phyloP scores from a whole-genome alignment of 257 asterid species.

The Petunia secreta region DNA sequence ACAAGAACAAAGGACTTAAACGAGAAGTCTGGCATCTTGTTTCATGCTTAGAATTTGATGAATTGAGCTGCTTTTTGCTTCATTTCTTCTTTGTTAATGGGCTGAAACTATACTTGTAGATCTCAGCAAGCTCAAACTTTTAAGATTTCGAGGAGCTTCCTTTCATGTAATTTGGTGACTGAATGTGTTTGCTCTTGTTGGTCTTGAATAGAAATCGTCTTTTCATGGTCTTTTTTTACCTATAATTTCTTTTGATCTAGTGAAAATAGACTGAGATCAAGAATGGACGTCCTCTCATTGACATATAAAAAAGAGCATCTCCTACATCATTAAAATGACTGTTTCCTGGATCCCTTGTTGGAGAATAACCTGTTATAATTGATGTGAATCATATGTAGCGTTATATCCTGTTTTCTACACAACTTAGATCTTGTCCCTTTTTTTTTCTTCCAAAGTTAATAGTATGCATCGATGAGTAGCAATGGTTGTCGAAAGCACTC shows the following conservation, averaged over 20 bases:
- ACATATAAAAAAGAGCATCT: background rate
- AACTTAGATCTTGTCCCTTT: background rate
- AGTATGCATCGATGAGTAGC: too few relatives aligned
- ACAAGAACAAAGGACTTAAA: background rate
- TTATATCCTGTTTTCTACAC: background rate
- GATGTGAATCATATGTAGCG: background rate
- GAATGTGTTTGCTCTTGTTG: background rate
- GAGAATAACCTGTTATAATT: background rate
- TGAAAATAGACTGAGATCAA: slow-evolving; percentile 1
- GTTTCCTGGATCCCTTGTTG: background rate
- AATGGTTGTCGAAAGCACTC: too few relatives aligned
- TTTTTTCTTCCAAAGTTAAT: background rate
- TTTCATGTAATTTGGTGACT: background rate
- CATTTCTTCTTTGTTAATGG: background rate
- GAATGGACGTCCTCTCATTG: background rate
- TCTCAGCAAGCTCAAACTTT: background rate
- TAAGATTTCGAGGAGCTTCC: background rate
- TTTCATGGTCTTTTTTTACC: too few relatives aligned
- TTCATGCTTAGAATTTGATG: background rate
- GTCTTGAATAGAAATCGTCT: background rate
- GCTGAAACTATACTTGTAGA: background rate
- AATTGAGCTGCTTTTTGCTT: background rate
- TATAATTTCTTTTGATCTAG: background rate
- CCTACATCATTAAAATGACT: background rate
- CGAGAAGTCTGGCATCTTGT: background rate